Evolutionary conservation across 176 grass and related monocot genomes (phyloP), one percentile per base, ranked within the genome.

Genomic region (Ensete ventricosum): DNA sequence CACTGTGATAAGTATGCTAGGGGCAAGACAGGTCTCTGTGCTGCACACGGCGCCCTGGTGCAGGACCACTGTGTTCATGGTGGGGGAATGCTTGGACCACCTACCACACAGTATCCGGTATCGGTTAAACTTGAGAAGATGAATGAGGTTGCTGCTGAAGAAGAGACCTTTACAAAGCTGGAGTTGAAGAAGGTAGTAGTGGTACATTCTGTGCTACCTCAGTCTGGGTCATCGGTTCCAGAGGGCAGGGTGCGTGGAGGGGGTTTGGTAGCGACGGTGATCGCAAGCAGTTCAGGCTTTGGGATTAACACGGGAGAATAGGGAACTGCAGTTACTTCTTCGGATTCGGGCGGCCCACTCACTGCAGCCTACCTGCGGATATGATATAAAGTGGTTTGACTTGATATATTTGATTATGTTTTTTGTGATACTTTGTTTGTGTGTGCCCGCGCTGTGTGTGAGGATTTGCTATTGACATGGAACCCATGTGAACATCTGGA

Each of bases 61-160:
- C 72, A 73, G 53, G 72, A 73, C 72, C 53, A 34, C 21, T 34
- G 72, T 14, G 53, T 73, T 57, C 72, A 26, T 57, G 72, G 72
- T 21, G 67, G 67, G 0, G 43, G 29, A 34, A 50, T 70, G 10
- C 67, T 70, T 21, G 34, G 67, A 19, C 17, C 67, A 12, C 17
- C 29, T 20, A 10, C 34, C 50, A 50, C 14, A 13, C 67, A 19
- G 43, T 11, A 70, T 70, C 29, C 43, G 51, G 1, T 2, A 11
- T 16, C 14, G 8, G n/a, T 9, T 11, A 50, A 70, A 70, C 34
- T 9, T 9, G 67, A 70, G 29, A 50, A 60, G 57, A 60, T 29
- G 2, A 9, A 49, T 1, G 12, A 8, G 1, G 10, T 49, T 17
- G 66, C 14, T 49, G 66, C 14, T 50, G 29, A 48, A 69, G 66